Evolutionary conservation across 208 protist genomes (phyloP), one percentile per base, ranked within the genome.

Genomic region (Leishmania mexicana): DNA sequence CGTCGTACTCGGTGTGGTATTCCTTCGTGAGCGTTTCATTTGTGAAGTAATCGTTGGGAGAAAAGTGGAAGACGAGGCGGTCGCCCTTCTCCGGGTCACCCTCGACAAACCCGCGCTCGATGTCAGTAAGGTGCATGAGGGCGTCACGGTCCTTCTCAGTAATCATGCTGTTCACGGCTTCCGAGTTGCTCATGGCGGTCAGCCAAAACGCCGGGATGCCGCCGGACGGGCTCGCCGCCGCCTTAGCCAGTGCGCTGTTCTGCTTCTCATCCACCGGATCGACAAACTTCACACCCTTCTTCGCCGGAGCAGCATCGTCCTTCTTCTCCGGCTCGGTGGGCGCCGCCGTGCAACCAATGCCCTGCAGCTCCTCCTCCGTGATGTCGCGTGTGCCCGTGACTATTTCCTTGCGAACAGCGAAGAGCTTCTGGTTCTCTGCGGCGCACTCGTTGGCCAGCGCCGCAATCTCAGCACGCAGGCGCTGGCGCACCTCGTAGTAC

Each of bases 131-230:
- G 80, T 84, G 85, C 24, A 62, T 40, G 3, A 97, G 89, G 6
- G 87, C 91, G 13, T 85, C 83, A 24, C 86, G 84, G 73, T 97
- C 95, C 42, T 87, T 90, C 53, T 95, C 90, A 4, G 83, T 90
- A 76, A 98, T 97, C 62, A 92, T 87, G 21, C 79, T 81, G 35
- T 82, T 75, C 38, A 96, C 49, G 0, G 83, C 87, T 64, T 91
- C 89, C n/a, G 79, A 74, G 81, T 96, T 90, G 28, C 73, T 70
- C 83, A 98, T 76, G 4, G 93, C 93, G 17, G 78, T 90, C 28
- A 98, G 85, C 95, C 96, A 98, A 80, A 98, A 98, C 54, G 90
- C 79, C 24, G 96, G 94, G 77, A 98, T 96, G 42, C 96, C 96
- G n/a, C 92, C 91, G n/a, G 84, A 64, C 7, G 88, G 78, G 31